Evolutionary conservation across 2,329 filamentous ascomycete genomes (phyloP).

Genomic region (Scolecobasidium constrictum): DNA sequence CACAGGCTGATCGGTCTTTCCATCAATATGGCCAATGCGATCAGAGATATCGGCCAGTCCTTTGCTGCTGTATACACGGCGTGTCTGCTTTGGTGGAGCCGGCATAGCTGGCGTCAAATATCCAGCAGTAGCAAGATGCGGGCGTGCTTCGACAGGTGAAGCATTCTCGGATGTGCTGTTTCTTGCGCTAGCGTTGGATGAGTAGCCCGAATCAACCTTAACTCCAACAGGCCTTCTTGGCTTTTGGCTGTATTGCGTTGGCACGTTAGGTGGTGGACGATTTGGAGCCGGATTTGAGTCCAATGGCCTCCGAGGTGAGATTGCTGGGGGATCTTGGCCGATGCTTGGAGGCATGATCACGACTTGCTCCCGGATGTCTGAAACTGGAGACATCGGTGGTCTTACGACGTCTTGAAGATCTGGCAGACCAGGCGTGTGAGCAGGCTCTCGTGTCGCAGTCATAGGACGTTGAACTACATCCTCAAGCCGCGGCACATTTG

Average conservation of each 20-base stretch:
- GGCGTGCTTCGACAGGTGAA: no score
- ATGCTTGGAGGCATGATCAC: background rate
- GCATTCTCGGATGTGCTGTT: background rate
- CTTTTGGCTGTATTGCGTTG: no score
- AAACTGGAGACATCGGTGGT: background rate
- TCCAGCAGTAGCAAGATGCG: no score
- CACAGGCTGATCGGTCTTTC: background rate
- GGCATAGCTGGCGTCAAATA: no score
- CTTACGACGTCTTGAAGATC: no score
- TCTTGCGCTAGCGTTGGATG: conserved; percentile 22
- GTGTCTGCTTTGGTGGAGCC: no score
- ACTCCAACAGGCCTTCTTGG: conserved; percentile 14
- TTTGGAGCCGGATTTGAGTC: background rate
- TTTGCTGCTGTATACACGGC: background rate
- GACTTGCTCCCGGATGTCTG: background rate
- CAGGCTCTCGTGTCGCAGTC: no score
- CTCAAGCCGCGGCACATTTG: no score
- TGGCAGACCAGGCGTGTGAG: no score
- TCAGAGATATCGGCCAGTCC: background rate
- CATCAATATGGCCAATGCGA: background rate
- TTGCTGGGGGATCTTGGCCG: background rate
- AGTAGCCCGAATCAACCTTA: conserved; percentile 29
- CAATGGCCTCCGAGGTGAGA: background rate
- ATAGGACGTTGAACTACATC: no score
- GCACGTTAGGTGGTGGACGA: background rate